These are phyloP conservation scores for Fusarium verticillioides DNA, from an alignment of 2,329 filamentous ascomycete species.

Conservation along the genomic window DNA sequence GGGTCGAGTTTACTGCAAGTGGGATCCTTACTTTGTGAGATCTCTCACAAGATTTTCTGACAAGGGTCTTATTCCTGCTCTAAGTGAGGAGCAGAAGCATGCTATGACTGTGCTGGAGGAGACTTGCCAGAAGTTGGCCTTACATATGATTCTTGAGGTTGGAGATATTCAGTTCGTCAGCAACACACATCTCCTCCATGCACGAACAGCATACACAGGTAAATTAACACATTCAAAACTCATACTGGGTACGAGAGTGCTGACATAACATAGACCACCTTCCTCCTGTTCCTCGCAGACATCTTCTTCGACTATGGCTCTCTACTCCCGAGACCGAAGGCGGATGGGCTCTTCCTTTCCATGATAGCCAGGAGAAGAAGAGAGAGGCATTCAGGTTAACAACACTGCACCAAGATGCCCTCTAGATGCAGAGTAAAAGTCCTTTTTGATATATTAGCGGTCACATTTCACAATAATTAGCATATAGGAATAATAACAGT, in stretches of 20 bases:
- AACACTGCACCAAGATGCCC: slow-evolving; percentile 79
- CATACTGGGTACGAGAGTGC: background rate
- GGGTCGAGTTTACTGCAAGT: slow-evolving; percentile 71
- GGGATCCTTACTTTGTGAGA: slow-evolving; percentile 89
- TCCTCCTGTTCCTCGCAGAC: slow-evolving; percentile 75
- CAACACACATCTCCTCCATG: slow-evolving; percentile 84
- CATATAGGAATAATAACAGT: background rate
- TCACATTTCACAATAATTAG: background rate
- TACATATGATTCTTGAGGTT: slow-evolving; percentile 89
- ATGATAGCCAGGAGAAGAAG: slow-evolving; percentile 85
- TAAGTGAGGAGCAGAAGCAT: slow-evolving; percentile 75
- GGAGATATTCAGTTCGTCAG: slow-evolving; percentile 89
- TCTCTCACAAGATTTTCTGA: slow-evolving; percentile 81
- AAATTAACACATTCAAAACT: background rate
- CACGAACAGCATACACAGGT: slow-evolving; percentile 78
- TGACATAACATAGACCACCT: slow-evolving; percentile 56
- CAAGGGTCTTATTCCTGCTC: slow-evolving; percentile 75
- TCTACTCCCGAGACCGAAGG: slow-evolving; percentile 84
- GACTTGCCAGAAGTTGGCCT: slow-evolving; percentile 75
- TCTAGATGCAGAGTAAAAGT: slow-evolving; percentile 76
- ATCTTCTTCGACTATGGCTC: slow-evolving; percentile 87
- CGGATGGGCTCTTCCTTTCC: slow-evolving; percentile 86
- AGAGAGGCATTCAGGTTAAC: slow-evolving; percentile 87
- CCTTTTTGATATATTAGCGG: slow-evolving; percentile 14
- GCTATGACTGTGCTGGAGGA: slow-evolving; percentile 73